Conservation (phyloP, 2,329 filamentous ascomycete species). For the Botrytis deweyae region DNA sequence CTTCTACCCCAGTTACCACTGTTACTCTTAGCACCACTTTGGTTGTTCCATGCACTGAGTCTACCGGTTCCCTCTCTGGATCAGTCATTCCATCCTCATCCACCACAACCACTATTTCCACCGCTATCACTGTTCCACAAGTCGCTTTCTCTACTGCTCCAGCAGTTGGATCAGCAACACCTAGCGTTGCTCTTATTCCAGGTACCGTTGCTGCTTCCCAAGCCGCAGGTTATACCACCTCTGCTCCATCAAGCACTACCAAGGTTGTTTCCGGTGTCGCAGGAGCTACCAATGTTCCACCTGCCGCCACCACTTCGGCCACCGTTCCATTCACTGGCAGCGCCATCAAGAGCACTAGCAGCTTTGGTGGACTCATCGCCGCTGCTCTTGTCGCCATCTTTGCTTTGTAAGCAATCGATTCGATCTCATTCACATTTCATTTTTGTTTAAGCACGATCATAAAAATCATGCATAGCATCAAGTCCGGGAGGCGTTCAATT, state of each 20-base stretch:
- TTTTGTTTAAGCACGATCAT: conserved; percentile 8
- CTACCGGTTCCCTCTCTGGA: conserved; percentile 40
- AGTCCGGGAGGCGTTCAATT: conserved; percentile 24
- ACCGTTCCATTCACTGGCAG: conserved; percentile 42
- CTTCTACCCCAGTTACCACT: conserved; percentile 49
- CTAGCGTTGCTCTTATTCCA: conserved; percentile 42
- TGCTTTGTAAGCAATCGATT: conserved; percentile 30
- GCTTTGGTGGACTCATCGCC: conserved; percentile 33
- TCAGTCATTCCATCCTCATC: conserved; percentile 51
- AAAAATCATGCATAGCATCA: neutral
- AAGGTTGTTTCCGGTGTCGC: conserved; percentile 14
- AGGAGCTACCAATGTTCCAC: conserved; percentile 30
- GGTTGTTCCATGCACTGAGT: conserved; percentile 50
- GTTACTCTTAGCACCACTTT: conserved; percentile 52
- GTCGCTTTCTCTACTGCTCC: conserved; percentile 46
- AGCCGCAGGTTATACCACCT: conserved; percentile 28
- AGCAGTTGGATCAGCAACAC: conserved; percentile 21
- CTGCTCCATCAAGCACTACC: conserved; percentile 24
- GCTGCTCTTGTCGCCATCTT: conserved; percentile 34
- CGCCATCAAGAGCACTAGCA: conserved; percentile 30
- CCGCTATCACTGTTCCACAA: conserved; percentile 52
- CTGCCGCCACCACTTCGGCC: conserved; percentile 36
- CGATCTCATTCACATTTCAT: neutral
- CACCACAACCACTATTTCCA: conserved; percentile 48
- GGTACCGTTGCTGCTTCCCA: conserved; percentile 32